Base-by-base conservation (phyloP, 2,329 filamentous ascomycete genomes). In the Cercospora sp. region DNA sequence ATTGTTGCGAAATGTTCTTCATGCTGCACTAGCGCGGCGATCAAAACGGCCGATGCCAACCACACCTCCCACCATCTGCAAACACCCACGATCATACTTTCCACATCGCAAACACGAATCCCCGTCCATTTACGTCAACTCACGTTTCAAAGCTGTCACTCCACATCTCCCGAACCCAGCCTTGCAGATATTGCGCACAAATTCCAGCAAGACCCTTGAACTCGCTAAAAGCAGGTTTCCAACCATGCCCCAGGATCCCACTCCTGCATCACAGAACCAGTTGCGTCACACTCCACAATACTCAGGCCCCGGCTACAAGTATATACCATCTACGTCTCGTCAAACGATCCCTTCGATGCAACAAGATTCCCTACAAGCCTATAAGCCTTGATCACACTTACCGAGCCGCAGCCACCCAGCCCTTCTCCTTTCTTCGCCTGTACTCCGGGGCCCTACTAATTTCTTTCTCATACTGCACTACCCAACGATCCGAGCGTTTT, bases 141-240 rank as follows among this genome's bases (percentile, higher is more conserved):
- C 53, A 65, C 62, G 62, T 65, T 65, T 59, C 62, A 64, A 51
- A 37, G 18, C 49, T 28, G 62, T 21, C 28, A 30, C n/a, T 58
- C 62, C 51, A 43, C 62, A 64, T 64, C 8, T 30, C 61, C 51
- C 49, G 55, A 53, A 51, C 62, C 32, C 51, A 45, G 32, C 32
- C 61, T 28, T 57, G 49, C 12, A 37, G 21, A 30, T 32, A 34
- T 18, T 37, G 55, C 28, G 55, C 28, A 37, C 28, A 16, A 59
- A 37, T 13, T 21, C 30, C 28, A 59, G n/a, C 32, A n/a, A 37
- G 55, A 59, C 55, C 55, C 55, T 43, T 59, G 55, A n/a, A 32
- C 55, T 32, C 28, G 55, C 55, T 28, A 59, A 59, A 58, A 65
- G 32, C 62, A 65, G 62, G 62, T 65, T 65, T 65, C 30, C 62